Base-by-base conservation (phyloP, 371 early-diverging fungal genomes). In the Zychaea mexicana region DNA sequence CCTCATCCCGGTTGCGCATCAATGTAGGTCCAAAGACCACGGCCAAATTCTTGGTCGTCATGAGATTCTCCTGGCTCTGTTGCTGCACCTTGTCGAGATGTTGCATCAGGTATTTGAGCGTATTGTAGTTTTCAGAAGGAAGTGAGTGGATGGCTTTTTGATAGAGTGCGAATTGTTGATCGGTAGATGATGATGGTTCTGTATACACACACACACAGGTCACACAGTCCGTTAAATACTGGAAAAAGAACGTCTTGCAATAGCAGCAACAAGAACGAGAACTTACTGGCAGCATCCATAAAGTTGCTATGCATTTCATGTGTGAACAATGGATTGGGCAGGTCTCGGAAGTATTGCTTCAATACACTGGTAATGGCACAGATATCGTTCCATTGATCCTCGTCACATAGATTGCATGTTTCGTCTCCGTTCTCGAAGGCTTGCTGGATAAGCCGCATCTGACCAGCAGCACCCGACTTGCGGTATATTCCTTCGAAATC, bases 11-110 rank as follows among this genome's bases (percentile, higher is more conserved):
- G 61, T 88, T 83, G 2, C 91, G 85, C 74, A 97, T 78, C n/a
- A 97, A 73, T 7, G 93, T 95, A 0, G 96, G 97, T 0, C 96
- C 97, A 86, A 97, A 95, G 42, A 97, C 94, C 0, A 96, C 95
- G 6, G 94, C 92, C 28, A 97, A 66, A 55, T 96, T 97, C 66
- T 91, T 90, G 24, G 94, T 73, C 13, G 87, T 88, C 97, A 97
- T 97, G 56, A 91, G 69, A 73, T 96, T 97, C n/a, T 84, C 80
- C 47, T 72, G 67, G 21, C 78, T 78, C 28, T 77, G 65, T 27
- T 79, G 67, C 28, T 84, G 83, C 2, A 95, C 84, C 17, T 85
- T 84, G 62, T 33, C 57, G 24, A 52, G 17, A 49, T 59, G 53
- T 19, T 57, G 38, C 47, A 62, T 52, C 19, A 57, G 3, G 17